Conservation (phyloP, 345 rosid genomes). For the Lumnitzera littorea region DNA sequence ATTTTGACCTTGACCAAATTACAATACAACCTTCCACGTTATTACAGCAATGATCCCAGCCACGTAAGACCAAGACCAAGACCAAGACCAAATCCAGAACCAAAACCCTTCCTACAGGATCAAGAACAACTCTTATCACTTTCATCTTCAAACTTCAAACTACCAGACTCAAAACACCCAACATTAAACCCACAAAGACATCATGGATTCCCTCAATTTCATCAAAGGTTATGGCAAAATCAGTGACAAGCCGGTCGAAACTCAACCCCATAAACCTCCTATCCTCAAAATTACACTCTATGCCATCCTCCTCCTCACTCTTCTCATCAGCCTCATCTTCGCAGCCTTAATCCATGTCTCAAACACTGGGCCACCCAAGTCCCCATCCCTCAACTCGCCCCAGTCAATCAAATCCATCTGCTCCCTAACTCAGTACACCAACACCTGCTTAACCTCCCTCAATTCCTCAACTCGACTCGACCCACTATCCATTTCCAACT, state of each 20-base stretch:
- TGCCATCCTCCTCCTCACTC: slow-evolving; percentile 33
- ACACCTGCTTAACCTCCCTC: slow-evolving; percentile 39
- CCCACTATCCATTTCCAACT: slow-evolving; percentile 52
- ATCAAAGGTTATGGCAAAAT: slow-evolving; percentile 72
- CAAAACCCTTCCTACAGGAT: no score
- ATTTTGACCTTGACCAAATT: no score
- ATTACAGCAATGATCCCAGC: no score
- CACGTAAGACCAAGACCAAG: no score
- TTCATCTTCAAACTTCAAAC: not conserved
- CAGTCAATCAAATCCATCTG: slow-evolving; percentile 44
- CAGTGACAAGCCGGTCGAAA: slow-evolving; percentile 21
- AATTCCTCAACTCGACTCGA: slow-evolving; percentile 28
- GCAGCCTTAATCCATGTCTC: slow-evolving; percentile 28
- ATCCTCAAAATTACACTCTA: slow-evolving; percentile 29
- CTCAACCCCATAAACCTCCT: slow-evolving; percentile 24
- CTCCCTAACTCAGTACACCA: slow-evolving; percentile 50
- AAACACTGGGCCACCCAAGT: slow-evolving; percentile 3
- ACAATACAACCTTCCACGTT: no score
- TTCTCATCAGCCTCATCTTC: slow-evolving; percentile 17
- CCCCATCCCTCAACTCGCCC: slow-evolving; percentile 11
- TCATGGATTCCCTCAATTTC: slow-evolving; percentile 54
- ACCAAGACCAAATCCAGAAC: no score
- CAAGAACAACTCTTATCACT: no score
- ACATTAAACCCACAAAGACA: not conserved
- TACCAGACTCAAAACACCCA: not conserved